Evolutionary conservation across 108 stramenopile genomes (phyloP).

Genomic region (Bacterosira constricta): DNA sequence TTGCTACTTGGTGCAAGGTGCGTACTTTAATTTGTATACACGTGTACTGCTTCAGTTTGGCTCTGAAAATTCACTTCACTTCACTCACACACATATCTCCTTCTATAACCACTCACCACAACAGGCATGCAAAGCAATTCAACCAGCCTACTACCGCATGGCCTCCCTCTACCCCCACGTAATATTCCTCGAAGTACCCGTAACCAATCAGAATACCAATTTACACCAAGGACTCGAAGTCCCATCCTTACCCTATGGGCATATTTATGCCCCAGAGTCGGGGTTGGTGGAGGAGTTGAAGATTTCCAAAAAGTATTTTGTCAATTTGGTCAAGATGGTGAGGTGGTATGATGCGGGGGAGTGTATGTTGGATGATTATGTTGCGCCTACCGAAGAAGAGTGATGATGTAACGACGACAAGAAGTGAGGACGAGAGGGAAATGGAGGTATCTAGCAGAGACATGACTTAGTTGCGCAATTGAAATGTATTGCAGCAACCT

Average conservation of each 20-base stretch:
- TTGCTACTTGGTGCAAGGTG: constrained; percentile 70
- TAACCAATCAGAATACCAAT: constrained; percentile 65
- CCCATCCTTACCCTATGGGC: constrained; percentile 64
- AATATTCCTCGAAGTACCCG: constrained; percentile 74
- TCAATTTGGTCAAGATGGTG: constrained; percentile 38
- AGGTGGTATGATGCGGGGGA: constrained; percentile 39
- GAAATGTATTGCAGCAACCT: too few relatives aligned
- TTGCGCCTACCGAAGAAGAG: not conserved
- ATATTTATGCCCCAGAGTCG: constrained; percentile 68
- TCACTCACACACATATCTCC: not conserved
- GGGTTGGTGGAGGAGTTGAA: constrained; percentile 72
- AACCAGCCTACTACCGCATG: constrained; percentile 60
- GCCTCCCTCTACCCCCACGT: constrained; percentile 49
- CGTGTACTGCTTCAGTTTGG: not conserved
- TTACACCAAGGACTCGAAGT: constrained; percentile 76
- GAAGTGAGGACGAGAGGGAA: too few relatives aligned
- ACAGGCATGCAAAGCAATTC: constrained; percentile 72
- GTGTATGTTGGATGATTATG: constrained; percentile 32
- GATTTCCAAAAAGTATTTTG: constrained; percentile 53
- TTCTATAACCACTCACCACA: not conserved
- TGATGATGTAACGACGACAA: too few relatives aligned
- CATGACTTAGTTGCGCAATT: too few relatives aligned
- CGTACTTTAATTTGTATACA: not conserved
- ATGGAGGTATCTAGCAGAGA: too few relatives aligned
- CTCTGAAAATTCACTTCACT: not conserved